Evolutionary conservation across 129 eudicot genomes (phyloP).

Genomic region (Lonicera japonica): DNA sequence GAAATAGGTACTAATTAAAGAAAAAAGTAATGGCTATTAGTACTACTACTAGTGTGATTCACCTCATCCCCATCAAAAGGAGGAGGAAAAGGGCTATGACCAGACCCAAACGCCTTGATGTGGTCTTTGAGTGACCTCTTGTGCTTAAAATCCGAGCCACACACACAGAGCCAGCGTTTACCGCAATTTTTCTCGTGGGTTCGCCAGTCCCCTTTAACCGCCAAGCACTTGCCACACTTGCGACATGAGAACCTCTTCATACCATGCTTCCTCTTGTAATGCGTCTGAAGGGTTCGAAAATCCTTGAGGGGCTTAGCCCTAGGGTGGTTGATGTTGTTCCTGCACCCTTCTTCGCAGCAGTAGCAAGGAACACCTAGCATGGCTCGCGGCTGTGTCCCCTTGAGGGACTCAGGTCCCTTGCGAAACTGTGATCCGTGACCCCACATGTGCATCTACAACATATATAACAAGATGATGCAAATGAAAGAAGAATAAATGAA

Average conservation of each 20-base stretch:
- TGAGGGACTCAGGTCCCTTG: slow-evolving; percentile 66
- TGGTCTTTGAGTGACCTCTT: slow-evolving; percentile 87
- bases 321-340: slow-evolving; percentile 75
- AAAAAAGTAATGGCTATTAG: too few relatives aligned
- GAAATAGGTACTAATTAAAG: too few relatives aligned
- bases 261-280: slow-evolving; percentile 85
- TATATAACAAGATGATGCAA: too few relatives aligned
- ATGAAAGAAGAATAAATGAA: too few relatives aligned
- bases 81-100: slow-evolving; percentile 47
- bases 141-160: slow-evolving; percentile 92
- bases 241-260: slow-evolving; percentile 54
- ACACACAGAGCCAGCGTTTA: slow-evolving; percentile 73
- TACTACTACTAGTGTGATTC: too few relatives aligned
- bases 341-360: slow-evolving; percentile 86
- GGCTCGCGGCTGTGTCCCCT: slow-evolving; percentile 65
- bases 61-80: slow-evolving; percentile 14
- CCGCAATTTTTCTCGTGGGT: slow-evolving; percentile 95
- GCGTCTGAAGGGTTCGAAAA: slow-evolving; percentile 78
- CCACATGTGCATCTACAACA: slow-evolving; percentile 86
- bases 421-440: slow-evolving; percentile 86
- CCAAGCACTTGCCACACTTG: slow-evolving; percentile 66
- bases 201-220: slow-evolving; percentile 91
- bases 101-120: slow-evolving; percentile 57
- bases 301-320: slow-evolving; percentile 73
- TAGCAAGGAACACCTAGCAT: slow-evolving; percentile 72